A percentile compares a stretch with the other conserved stretches of the same genome.
These are phyloP conservation scores for Phytopythium cucurbitacearum DNA, from an alignment of 352 stramenopile genomes.

Conservation along the genomic window DNA sequence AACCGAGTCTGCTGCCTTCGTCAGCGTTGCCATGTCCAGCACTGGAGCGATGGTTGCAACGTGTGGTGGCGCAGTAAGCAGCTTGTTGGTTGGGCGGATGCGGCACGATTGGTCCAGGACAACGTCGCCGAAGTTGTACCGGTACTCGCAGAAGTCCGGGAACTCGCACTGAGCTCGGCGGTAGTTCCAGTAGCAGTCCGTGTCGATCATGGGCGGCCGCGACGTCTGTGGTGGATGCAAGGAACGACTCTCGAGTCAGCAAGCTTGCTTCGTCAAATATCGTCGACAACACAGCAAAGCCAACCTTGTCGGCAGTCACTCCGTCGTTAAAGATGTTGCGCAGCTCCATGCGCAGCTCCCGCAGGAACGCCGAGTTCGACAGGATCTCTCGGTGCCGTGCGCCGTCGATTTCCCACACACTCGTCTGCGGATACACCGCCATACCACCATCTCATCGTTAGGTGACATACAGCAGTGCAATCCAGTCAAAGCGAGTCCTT, in stretches of 20 bases:
- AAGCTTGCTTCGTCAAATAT: neutral
- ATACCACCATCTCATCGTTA: neutral
- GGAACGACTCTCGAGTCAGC: neutral
- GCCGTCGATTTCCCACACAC: constrained; percentile 80
- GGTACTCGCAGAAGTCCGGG: constrained; percentile 75
- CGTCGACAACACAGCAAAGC: neutral
- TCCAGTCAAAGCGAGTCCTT: constrained; percentile 2
- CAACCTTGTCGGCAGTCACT: constrained; percentile 49
- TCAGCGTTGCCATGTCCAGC: too few relatives aligned
- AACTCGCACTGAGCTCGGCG: constrained; percentile 67
- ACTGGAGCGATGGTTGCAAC: too few relatives aligned
- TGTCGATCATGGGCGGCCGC: constrained; percentile 62
- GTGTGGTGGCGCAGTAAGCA: neutral
- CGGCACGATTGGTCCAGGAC: constrained; percentile 80
- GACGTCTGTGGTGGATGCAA: constrained; percentile 21
- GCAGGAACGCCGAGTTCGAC: constrained; percentile 61
- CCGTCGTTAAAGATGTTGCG: constrained; percentile 60
- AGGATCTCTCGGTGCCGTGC: constrained; percentile 71
- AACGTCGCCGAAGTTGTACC: constrained; percentile 77
- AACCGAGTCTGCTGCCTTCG: too few relatives aligned
- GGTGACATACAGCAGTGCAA: neutral
- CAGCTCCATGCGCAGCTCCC: constrained; percentile 67
- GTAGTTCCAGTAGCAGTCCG: constrained; percentile 86
- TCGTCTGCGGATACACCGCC: constrained; percentile 33
- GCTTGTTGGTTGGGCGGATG: constrained; percentile 23